Base-by-base conservation (phyloP, 169 alveolate genomes). In the Cystoisospora suis region DNA sequence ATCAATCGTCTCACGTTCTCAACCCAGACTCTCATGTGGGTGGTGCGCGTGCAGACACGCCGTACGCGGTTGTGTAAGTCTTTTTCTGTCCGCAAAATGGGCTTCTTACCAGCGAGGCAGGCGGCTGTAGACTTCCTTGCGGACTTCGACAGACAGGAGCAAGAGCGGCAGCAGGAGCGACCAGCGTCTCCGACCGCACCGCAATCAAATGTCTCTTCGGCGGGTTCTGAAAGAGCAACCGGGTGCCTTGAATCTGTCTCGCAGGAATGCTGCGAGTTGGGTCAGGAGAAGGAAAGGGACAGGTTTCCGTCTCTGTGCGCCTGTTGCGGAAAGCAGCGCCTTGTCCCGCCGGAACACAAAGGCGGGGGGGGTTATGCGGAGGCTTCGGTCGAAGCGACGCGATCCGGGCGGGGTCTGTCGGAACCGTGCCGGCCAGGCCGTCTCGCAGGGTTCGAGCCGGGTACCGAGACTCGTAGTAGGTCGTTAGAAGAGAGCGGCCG, bases 21-120 rank as follows among this genome's bases (percentile, higher is more conserved):
- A 15, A 56, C 90, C 20, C 85, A 86, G 47, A 69, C 90, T 53
- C 75, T 86, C 9, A 86, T 85, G 90, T 85, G 90, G 90, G 81
- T 85, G 17, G 90, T 85, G 45, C 81, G 90, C 5, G 81, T 85
- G 17, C 90, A 85, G 81, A 85, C 90, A 1, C 90, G 90, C 20
- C 59, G 90, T 49, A 17, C 81, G 3, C 61, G 90, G 47, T 47
- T 85, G 36, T 85, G 90, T 85, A 72, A 75, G 34, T 85, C 90
- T 17, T 85, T 85, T 34, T 85, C 90, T 12, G 90, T 85, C 34
- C 59, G 81, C 6, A 85, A 85, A 46, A 29, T 85, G n/a, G 90
- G 90, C n/a, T 85, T 85, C 44, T 40, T 85, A 12, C 61, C 32
- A 32, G 90, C 90, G 17, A 40, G 90, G 47, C 75, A 85, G 9